phyloP scores from a whole-genome alignment of 352 stramenopile species.

The Globisporangium acanthophoron region DNA sequence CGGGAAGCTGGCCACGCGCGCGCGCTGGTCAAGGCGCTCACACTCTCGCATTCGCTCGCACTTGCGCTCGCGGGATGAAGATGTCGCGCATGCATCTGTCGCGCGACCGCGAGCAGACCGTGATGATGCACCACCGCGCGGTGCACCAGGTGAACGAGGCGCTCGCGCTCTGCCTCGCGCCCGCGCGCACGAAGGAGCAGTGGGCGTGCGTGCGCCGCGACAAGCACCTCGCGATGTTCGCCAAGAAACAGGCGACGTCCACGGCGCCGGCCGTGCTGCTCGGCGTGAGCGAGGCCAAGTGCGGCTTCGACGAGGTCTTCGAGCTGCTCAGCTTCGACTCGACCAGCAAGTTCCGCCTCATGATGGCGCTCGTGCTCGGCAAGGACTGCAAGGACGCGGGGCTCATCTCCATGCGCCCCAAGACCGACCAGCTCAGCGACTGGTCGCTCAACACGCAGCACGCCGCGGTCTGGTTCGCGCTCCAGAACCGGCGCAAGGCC shows the following conservation, averaged over 20 bases:
- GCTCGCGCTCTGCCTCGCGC: slow-evolving; percentile 47
- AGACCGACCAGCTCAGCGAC: slow-evolving; percentile 26
- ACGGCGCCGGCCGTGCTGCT: slow-evolving; percentile 39
- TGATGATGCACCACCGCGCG: slow-evolving; percentile 53
- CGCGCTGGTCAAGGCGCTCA: neutral
- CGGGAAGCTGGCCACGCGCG: too few species aligned
- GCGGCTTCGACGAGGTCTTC: slow-evolving; percentile 54
- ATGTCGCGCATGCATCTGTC: slow-evolving; percentile 33
- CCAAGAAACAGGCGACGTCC: slow-evolving; percentile 30
- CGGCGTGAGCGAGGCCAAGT: slow-evolving; percentile 52
- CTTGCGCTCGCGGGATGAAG: slow-evolving; percentile 12
- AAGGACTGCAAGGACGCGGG: slow-evolving; percentile 50
- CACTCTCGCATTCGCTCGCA: neutral
- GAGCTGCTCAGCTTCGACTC: slow-evolving; percentile 53
- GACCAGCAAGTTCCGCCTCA: slow-evolving; percentile 45
- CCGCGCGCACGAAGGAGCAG: slow-evolving; percentile 41
- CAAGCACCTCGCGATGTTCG: slow-evolving; percentile 50
- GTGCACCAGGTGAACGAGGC: slow-evolving; percentile 60
- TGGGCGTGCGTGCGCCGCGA: slow-evolving; percentile 49
- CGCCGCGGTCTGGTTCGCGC: slow-evolving; percentile 52
- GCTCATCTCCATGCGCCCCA: slow-evolving; percentile 34
- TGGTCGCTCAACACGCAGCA: slow-evolving; percentile 41
- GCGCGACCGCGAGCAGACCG: slow-evolving; percentile 41
- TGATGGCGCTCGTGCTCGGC: slow-evolving; percentile 57
- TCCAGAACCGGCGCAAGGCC: slow-evolving; percentile 48